Conservation (phyloP, 352 stramenopile species). For the Thalassiosira hispida region DNA sequence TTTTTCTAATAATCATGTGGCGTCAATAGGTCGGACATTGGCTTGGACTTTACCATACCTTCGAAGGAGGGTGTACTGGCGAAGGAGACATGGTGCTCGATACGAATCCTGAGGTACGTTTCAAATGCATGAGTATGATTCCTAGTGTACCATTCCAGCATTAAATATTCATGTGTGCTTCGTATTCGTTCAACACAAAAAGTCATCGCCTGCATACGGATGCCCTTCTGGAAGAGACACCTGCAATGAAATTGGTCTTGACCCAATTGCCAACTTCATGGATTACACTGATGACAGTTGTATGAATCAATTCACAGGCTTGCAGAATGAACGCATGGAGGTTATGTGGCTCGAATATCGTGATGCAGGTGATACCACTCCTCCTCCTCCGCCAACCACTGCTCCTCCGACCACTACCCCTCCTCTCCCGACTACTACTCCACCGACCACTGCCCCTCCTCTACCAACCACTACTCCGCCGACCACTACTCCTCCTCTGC, state of each 20-base stretch:
- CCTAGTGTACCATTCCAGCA: no score
- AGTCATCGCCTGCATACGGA: not conserved
- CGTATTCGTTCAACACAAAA: no score
- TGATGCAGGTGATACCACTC: no score
- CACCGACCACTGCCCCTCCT: no score
- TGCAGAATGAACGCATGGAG: slow-evolving; percentile 42
- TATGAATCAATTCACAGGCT: slow-evolving; percentile 45
- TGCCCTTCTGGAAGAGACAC: slow-evolving; percentile 22
- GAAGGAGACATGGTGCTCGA: slow-evolving; percentile 3
- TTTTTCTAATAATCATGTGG: not conserved
- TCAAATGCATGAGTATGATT: no score
- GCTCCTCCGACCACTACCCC: no score
- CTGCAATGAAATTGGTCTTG: slow-evolving; percentile 21
- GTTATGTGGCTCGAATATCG: not conserved
- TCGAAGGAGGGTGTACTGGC: not conserved
- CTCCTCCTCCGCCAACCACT: no score
- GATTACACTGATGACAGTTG: slow-evolving; percentile 52
- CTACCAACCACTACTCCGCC: no score
- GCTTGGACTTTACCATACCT: not conserved
- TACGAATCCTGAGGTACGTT: slow-evolving; percentile 4
- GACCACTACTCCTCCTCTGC: no score
- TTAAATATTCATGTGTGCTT: no score
- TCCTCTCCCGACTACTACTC: no score
- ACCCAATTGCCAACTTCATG: slow-evolving; percentile 62
- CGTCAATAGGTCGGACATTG: not conserved